Evolutionary conservation across 2,329 filamentous ascomycete species (phyloP), one percentile per base, ranked within the genome.

Genomic region (Albophoma yamanashiensis): DNA sequence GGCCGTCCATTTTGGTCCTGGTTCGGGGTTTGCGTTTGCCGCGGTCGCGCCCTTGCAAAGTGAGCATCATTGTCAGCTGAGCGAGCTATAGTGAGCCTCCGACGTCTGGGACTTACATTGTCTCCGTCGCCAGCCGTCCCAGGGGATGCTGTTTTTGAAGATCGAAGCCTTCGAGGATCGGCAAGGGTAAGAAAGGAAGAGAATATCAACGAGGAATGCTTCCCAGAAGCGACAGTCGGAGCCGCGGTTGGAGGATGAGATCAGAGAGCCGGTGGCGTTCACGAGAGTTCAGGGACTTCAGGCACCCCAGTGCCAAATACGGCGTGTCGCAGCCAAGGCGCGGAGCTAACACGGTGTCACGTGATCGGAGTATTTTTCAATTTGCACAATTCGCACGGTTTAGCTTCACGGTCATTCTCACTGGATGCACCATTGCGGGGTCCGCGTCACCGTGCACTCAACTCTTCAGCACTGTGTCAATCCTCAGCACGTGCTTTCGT

Each of bases 291-390:
- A 62, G 56, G 43, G 8, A 7, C 14, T 62, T 57, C 58, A 62
- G 57, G 53, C 50, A 45, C 60, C 50, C 61, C 62, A 67, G 66
- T 67, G 67, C 65, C 61, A 61, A 59, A 50, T 58, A 31, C 40
- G 50, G 52, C 56, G 63, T 61, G 55, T 50, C 56, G 25, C 56
- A 42, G 60, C 56, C 52, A 11, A 22, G 56, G 62, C 65, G 61
- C 65, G 68, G 60, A 60, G 64, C 66, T 69, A 64, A 70, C 72
- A 74, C 72, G 68, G 67, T 71, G 69, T 71, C 70, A 73, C 57
- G 70, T 73, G 71, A 70, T 22, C 20, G 4, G 1, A 11, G 0
- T n/a, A n/a, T 15, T 50, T 52, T 53, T 56, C 58, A 55, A 56
- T 38, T 58, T 42, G 27, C 9, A 25, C 59, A 55, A 60, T 62